Conservation (phyloP, 1,284 basidiomycete genomes). For the Trametes sp. region DNA sequence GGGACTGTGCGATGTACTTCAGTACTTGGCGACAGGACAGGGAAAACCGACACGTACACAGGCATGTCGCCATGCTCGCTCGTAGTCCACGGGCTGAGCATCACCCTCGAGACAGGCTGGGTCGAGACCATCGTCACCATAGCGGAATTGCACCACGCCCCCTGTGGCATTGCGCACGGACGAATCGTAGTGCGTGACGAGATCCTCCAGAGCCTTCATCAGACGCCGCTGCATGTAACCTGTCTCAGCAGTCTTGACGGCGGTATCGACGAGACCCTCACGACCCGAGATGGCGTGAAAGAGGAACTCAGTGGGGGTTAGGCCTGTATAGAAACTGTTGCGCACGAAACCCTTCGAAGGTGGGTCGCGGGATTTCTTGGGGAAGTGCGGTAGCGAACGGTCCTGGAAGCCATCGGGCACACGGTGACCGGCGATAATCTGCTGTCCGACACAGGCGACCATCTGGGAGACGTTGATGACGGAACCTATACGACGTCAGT, state of each 20-base stretch:
- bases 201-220: slow-evolving; percentile 99
- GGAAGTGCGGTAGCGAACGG: slow-evolving; percentile 97
- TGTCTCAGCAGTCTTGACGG: slow-evolving; percentile 99
- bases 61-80: slow-evolving; percentile 90
- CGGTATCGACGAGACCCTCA: slow-evolving; percentile 98
- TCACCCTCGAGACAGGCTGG: slow-evolving; percentile 97
- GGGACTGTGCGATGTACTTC: slow-evolving; percentile 54
- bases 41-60: slow-evolving; percentile 57
- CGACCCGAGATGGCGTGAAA: slow-evolving; percentile 99
- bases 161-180: slow-evolving; percentile 97
- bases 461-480: slow-evolving; percentile 99
- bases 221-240: slow-evolving; percentile 99
- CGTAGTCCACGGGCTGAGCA: slow-evolving; percentile 90
- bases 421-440: slow-evolving; percentile 98
- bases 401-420: slow-evolving; percentile 99
- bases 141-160: slow-evolving; percentile 97
- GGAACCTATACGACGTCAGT: slow-evolving; percentile 68
- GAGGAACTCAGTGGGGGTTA: slow-evolving; percentile 96
- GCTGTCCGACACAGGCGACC: slow-evolving; percentile 99
- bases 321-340: slow-evolving; percentile 95
- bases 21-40: background rate
- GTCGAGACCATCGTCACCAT: slow-evolving; percentile 97
- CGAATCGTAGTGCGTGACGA: slow-evolving; percentile 96
- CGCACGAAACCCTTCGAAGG: slow-evolving; percentile 98
- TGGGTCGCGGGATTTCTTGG: slow-evolving; percentile 96